Conservation (phyloP, 768 basidiomycete genomes). For the Suillus subluteus region DNA sequence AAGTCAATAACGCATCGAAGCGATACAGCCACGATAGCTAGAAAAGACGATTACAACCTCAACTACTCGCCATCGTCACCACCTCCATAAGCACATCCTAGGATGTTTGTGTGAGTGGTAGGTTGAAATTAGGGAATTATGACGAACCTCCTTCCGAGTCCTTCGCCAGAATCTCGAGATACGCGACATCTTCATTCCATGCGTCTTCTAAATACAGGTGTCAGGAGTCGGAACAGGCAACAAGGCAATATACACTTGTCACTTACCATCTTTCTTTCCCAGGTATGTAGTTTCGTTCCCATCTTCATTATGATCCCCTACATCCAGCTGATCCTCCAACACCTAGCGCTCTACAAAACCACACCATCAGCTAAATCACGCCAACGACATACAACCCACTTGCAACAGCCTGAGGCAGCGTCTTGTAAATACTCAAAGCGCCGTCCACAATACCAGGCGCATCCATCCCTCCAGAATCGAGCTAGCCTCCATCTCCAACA, state of each 20-base stretch:
- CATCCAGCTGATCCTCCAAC: conserved; percentile 51
- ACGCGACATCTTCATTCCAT: conserved; percentile 89
- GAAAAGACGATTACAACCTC: neutral
- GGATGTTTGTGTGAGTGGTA: conserved; percentile 3
- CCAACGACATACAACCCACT: conserved; percentile 45
- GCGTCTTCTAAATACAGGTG: conserved; percentile 64
- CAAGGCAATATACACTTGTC: conserved; percentile 13
- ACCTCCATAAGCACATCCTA: conserved; percentile 41
- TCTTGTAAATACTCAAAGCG: conserved; percentile 32
- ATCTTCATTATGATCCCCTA: no score
- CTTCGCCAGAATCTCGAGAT: conserved; percentile 82
- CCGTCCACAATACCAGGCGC: no score
- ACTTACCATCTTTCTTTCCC: conserved; percentile 56
- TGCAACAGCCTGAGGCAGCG: conserved; percentile 74
- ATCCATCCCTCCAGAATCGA: no score
- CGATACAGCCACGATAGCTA: neutral
- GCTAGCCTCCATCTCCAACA: no score
- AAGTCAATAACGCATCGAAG: neutral
- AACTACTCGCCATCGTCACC: neutral
- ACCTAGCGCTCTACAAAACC: conserved; percentile 54
- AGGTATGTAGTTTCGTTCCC: no score
- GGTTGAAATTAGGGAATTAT: conserved; percentile 3
- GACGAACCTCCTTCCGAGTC: conserved; percentile 51
- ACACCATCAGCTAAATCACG: conserved; percentile 5
- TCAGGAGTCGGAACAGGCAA: neutral